phyloP scores from a whole-genome alignment of 306 rosid species.

The Mucuna pruriens region DNA sequence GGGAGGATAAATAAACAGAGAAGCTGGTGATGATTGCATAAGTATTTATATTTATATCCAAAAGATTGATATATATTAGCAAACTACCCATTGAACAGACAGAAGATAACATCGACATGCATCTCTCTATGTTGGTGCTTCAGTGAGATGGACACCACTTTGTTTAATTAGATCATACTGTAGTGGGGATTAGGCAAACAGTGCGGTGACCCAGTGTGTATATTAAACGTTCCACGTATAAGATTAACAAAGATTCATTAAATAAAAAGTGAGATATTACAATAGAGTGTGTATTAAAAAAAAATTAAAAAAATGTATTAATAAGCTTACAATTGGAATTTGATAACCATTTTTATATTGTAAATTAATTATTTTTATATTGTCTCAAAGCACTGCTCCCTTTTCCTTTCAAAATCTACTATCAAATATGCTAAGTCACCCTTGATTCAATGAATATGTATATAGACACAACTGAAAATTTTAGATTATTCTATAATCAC shows the following conservation, averaged over 20 bases:
- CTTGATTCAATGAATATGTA: not conserved
- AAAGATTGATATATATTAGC: not conserved
- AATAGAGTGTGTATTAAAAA: no score
- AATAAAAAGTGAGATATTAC: no score
- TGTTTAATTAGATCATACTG: slow-evolving; percentile 17
- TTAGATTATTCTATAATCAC: not conserved
- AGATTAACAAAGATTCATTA: no score
- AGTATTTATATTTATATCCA: not conserved
- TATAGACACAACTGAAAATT: not conserved
- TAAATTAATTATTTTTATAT: no score
- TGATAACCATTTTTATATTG: no score
- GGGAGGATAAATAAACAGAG: slow-evolving; percentile 8
- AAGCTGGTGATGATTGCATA: not conserved
- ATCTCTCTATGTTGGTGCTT: slow-evolving; percentile 49
- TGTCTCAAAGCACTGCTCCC: no score
- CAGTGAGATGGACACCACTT: slow-evolving; percentile 74
- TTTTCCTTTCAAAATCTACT: no score
- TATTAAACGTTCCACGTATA: not conserved
- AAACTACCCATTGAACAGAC: slow-evolving; percentile 7
- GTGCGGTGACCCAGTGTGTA: not conserved
- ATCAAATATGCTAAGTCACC: not conserved
- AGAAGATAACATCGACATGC: slow-evolving; percentile 24
- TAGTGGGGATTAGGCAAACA: slow-evolving; percentile 1
- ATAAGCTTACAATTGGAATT: no score
- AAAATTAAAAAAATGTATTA: no score